Evolutionary conservation across 2,329 filamentous ascomycete species (phyloP).

Genomic region (Alternaria longipes): DNA sequence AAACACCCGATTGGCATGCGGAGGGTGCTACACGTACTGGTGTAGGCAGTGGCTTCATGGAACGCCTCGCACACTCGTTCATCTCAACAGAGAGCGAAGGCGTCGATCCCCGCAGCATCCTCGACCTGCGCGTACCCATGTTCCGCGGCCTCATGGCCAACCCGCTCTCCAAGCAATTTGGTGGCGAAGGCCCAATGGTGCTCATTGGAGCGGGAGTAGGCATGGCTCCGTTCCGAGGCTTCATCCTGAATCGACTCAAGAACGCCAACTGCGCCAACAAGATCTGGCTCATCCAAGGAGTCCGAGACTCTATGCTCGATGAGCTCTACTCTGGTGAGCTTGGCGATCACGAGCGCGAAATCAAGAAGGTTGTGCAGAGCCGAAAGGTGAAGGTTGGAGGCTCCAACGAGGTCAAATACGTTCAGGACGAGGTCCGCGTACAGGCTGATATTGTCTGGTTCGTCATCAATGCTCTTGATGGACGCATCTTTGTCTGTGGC

Average conservation of each 20-base stretch:
- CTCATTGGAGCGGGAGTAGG: constrained; percentile 96
- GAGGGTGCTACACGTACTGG: constrained; percentile 73
- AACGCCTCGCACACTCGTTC: constrained; percentile 79
- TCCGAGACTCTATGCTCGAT: constrained; percentile 92
- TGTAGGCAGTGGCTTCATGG: constrained; percentile 91
- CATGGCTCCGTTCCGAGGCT: constrained; percentile 96
- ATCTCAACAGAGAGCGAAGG: constrained; percentile 71
- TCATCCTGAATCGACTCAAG: constrained; percentile 92
- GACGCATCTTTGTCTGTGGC: constrained; percentile 94
- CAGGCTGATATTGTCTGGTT: constrained; percentile 99
- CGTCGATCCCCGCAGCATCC: constrained; percentile 55
- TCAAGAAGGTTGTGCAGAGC: constrained; percentile 63
- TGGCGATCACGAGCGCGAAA: constrained; percentile 68
- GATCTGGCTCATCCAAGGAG: constrained; percentile 94
- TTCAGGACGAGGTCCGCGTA: constrained; percentile 91
- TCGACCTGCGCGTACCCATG: constrained; percentile 86
- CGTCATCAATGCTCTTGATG: constrained; percentile 95
- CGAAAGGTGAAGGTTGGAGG: constrained; percentile 54
- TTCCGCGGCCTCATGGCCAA: constrained; percentile 99
- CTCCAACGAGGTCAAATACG: constrained; percentile 79
- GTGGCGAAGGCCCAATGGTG: constrained; percentile 94
- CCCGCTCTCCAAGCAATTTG: constrained; percentile 89
- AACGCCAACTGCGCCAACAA: constrained; percentile 97
- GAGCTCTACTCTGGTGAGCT: constrained; percentile 97
- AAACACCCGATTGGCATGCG: constrained; percentile 79